phyloP scores from a whole-genome alignment of 2,329 filamentous ascomycete genomes.

The Aspergillus spinulosporus region DNA sequence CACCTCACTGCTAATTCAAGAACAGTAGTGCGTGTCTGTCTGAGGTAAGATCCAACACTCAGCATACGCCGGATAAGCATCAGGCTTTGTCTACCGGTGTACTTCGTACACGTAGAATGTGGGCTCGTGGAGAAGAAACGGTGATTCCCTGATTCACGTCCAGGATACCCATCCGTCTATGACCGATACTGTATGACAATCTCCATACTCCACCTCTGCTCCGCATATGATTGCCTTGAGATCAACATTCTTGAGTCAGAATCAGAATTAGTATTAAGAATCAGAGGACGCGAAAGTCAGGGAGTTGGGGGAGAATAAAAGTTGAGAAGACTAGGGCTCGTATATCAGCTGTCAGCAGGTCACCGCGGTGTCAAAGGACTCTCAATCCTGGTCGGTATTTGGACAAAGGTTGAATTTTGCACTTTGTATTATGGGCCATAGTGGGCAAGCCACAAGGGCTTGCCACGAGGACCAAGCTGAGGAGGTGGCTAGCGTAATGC shows the following conservation, averaged over 20 bases:
- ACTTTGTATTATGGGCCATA: background rate
- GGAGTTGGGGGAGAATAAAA: background rate
- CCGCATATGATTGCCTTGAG: constrained; percentile 4
- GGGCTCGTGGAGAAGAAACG: constrained; percentile 1
- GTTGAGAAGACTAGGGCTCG: background rate
- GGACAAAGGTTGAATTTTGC: background rate
- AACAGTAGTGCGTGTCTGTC: background rate
- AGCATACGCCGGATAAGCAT: background rate
- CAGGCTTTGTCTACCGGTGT: background rate
- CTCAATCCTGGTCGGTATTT: background rate
- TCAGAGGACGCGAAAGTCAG: background rate
- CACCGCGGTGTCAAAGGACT: background rate
- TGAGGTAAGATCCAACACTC: background rate
- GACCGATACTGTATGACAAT: constrained; percentile 3
- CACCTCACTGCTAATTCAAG: background rate
- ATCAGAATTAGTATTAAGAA: background rate
- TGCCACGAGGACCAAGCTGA: background rate
- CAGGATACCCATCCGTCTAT: background rate
- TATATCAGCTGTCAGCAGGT: background rate
- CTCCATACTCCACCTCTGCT: constrained; percentile 11
- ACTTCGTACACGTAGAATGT: background rate
- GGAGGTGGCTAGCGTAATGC: constrained; percentile 1
- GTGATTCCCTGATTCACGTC: constrained; percentile 6
- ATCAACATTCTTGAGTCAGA: background rate
- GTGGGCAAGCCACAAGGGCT: background rate